Evolutionary conservation across 495 filamentous ascomycete species (phyloP).

Genomic region (Cercophora samala): DNA sequence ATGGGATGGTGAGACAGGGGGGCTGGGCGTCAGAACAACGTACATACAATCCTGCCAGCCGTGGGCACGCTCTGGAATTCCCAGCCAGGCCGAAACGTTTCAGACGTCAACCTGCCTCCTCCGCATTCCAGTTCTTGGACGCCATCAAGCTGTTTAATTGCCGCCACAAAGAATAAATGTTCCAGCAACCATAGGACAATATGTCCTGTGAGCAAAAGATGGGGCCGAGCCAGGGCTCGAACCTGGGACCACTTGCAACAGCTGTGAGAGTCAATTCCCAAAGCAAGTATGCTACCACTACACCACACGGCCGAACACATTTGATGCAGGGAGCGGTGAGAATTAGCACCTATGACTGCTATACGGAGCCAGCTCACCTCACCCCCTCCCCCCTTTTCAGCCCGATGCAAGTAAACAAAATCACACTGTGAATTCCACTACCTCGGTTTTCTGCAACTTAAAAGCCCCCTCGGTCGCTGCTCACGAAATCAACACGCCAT

Average conservation of each 20-base stretch:
- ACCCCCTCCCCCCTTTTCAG: background rate
- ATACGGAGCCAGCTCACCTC: background rate
- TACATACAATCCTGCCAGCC: background rate
- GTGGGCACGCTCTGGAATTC: background rate
- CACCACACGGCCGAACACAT: slow-evolving; percentile 20
- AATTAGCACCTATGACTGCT: background rate
- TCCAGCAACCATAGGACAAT: too few species aligned
- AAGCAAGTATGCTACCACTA: slow-evolving; percentile 33
- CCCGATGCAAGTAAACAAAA: background rate
- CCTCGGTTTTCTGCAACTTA: background rate
- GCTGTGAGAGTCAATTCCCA: slow-evolving; percentile 12
- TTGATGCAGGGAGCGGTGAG: background rate
- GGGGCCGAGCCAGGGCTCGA: slow-evolving; percentile 27
- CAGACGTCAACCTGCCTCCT: background rate
- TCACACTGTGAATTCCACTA: background rate
- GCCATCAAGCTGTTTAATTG: too few species aligned
- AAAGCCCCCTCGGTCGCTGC: background rate
- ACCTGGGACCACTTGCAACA: slow-evolving; percentile 30
- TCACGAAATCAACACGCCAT: background rate
- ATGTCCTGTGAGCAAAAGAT: background rate
- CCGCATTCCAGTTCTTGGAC: background rate
- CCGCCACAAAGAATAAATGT: too few species aligned
- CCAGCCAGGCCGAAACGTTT: background rate
- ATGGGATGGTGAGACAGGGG: background rate
- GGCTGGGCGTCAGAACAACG: background rate